Percentiles rank a stretch among this genome's conserved stretches.
These are phyloP conservation scores for Crucihimalaya himalaica DNA, from an alignment of 345 rosid genomes.

Conservation along the genomic window DNA sequence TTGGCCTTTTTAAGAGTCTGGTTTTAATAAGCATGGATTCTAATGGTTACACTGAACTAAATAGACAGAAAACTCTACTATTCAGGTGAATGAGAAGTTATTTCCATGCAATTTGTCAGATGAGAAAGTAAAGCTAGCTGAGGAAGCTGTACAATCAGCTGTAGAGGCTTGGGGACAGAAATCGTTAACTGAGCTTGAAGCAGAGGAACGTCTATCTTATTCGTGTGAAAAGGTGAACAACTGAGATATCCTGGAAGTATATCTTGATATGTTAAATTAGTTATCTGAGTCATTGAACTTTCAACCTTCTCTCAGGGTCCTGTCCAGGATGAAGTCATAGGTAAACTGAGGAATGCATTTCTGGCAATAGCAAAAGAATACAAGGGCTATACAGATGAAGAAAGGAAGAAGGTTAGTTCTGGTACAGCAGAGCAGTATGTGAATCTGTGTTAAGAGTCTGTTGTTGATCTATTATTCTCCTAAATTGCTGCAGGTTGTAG, in stretches of 20 bases:
- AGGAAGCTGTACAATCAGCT: constrained; percentile 84
- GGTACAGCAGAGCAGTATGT: constrained; percentile 12
- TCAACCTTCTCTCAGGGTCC: constrained; percentile 61
- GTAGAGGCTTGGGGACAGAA: constrained; percentile 84
- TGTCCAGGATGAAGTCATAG: constrained; percentile 86
- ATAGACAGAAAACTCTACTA: neutral
- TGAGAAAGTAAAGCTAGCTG: constrained; percentile 68
- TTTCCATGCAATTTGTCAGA: constrained; percentile 81
- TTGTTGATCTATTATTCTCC: constrained; percentile 25
- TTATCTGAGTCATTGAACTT: neutral
- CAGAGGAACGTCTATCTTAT: constrained; percentile 92
- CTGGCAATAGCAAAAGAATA: constrained; percentile 72
- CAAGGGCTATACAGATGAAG: constrained; percentile 81
- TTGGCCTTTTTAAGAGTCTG: constrained; percentile 22
- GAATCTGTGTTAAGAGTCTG: constrained; percentile 18
- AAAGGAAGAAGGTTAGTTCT: constrained; percentile 68
- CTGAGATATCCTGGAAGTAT: neutral
- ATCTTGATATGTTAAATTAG: constrained; percentile 2
- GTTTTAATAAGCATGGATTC: constrained; percentile 12
- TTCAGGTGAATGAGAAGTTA: constrained; percentile 81
- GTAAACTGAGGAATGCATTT: constrained; percentile 75
- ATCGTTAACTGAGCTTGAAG: constrained; percentile 87
- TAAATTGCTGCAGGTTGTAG: constrained; percentile 63
- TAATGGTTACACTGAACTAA: constrained; percentile 28
- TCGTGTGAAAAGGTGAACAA: constrained; percentile 87